Evolutionary conservation across 116 monocot species (phyloP).

Genomic region (Zostera marina): DNA sequence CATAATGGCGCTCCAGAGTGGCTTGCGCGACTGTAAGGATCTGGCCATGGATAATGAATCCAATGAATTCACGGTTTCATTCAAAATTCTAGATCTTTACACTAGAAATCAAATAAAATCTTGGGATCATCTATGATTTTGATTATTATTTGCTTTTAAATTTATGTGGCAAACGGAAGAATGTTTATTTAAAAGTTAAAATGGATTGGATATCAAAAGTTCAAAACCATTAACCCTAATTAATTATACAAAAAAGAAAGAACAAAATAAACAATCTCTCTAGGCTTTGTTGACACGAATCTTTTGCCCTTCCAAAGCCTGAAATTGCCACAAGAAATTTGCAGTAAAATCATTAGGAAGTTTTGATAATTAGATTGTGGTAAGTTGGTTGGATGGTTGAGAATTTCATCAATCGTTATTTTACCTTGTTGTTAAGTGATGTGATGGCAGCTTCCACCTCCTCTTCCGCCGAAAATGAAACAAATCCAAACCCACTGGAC

Average conservation of each 20-base stretch:
- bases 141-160: background rate
- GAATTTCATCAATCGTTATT: background rate
- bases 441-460: conserved; percentile 63
- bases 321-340: conserved; percentile 13
- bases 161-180: background rate
- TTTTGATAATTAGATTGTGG: background rate
- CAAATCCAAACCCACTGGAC: conserved; percentile 92
- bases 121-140: background rate
- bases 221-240: background rate
- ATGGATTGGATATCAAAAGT: too few relatives aligned
- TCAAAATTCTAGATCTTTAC: background rate
- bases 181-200: too few relatives aligned
- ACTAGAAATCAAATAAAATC: background rate
- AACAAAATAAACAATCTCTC: background rate
- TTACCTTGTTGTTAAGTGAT: conserved; percentile 67
- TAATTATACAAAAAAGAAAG: too few relatives aligned
- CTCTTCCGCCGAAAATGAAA: conserved; percentile 79
- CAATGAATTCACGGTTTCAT: too few relatives aligned
- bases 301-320: conserved; percentile 62
- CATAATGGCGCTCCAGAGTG: too few relatives aligned
- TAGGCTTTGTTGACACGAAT: conserved; percentile 74
- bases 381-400: background rate
- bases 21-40: too few relatives aligned
- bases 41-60: too few relatives aligned
- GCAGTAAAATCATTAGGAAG: too few relatives aligned